Conservation (phyloP, 2,329 filamentous ascomycete genomes). For the Alternaria angustiovoidea region DNA sequence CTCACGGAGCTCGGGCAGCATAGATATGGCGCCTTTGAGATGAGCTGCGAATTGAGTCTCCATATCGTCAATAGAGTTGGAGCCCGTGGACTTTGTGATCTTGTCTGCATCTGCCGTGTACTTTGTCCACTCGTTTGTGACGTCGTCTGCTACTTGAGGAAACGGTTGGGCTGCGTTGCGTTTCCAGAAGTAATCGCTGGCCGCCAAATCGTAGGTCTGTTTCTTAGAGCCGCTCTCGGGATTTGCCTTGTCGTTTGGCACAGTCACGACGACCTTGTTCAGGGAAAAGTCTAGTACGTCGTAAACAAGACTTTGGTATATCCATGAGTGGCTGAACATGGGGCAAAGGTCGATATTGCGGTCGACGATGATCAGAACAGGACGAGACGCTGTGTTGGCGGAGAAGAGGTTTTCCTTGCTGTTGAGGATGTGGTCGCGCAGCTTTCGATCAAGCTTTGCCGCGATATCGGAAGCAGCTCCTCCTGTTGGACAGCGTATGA, state of each 20-base stretch:
- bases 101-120: slow-evolving; percentile 96
- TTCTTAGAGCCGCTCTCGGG: slow-evolving; percentile 79
- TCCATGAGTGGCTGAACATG: slow-evolving; percentile 98
- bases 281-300: slow-evolving; percentile 73
- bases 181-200: slow-evolving; percentile 95
- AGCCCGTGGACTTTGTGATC: slow-evolving; percentile 93
- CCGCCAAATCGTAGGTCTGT: slow-evolving; percentile 87
- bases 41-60: slow-evolving; percentile 92
- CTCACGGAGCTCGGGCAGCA: slow-evolving; percentile 89
- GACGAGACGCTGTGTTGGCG: slow-evolving; percentile 73
- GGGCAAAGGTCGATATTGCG: slow-evolving; percentile 94
- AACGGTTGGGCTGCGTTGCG: slow-evolving; percentile 76
- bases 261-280: slow-evolving; percentile 93
- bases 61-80: slow-evolving; percentile 89
- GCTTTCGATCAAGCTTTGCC: slow-evolving; percentile 91
- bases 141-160: slow-evolving; percentile 76
- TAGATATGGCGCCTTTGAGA: slow-evolving; percentile 92
- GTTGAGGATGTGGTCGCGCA: slow-evolving; percentile 95
- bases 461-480: slow-evolving; percentile 94
- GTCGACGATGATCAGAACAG: slow-evolving; percentile 92
- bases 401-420: slow-evolving; percentile 98
- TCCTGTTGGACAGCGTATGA: slow-evolving; percentile 92
- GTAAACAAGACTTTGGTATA: slow-evolving; percentile 38
- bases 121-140: slow-evolving; percentile 88
- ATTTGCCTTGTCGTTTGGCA: slow-evolving; percentile 78